Base-by-base conservation (phyloP, 345 rosid species). In the Melaleuca alternifolia region DNA sequence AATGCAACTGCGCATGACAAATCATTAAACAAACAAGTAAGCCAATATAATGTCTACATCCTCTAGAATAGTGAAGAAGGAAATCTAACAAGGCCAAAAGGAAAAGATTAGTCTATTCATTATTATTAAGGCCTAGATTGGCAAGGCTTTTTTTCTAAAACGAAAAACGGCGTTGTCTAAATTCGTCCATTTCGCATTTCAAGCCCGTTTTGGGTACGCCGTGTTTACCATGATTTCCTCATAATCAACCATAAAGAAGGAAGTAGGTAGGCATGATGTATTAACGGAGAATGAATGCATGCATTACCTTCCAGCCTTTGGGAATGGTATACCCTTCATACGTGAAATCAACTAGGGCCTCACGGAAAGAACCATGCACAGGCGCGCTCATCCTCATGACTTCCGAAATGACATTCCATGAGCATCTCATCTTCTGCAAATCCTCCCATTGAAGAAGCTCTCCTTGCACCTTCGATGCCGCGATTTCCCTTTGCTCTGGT, bases 251-350 rank as follows among this genome's bases (percentile, higher is more conserved):
- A 15, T 79, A 41, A 65, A 11, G 15, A 33, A 79, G 83, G 30
- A 79, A 62, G 41, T 28, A 28, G 30, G 76, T 2, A 15, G 6
- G 41, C 30, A 14, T 30, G 41, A 79, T 79, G 51, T 46, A 50
- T 13, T 41, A 79, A 82, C 30, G 11, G 2, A 62, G 76, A 62
- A 28, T 8, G 76, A 62, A 62, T 14, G 41, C 33, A 28, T 16
- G 84, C 51, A 26, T 37, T 86, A 89, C 94, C 85, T 89, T 93
- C 94, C 94, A 92, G 11, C 92, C 92, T 88, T 90, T 84, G 20
- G 94, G 94, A 54, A 92, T 92, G 84, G 87, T 84, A 88, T 91
- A 91, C 28, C 92, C 92, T 0, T 85, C 89, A 41, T 61, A 91
- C 37, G 88, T 87, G 6, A 89, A 87, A 76, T 92, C 94, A 84